These are phyloP conservation scores for Jatropha curcas DNA, from an alignment of 345 rosid species.

Conservation along the genomic window DNA sequence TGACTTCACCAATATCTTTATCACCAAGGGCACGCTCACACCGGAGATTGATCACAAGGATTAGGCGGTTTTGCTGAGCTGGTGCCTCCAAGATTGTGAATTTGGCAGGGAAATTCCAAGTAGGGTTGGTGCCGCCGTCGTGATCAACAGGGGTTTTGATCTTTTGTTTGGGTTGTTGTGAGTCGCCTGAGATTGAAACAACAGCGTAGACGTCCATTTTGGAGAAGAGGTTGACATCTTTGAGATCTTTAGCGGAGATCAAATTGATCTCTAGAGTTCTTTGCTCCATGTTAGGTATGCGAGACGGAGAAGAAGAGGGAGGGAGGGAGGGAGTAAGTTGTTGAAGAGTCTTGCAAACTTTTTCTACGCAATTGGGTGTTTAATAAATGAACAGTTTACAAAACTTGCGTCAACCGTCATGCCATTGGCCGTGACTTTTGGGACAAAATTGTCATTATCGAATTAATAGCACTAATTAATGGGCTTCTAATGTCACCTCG, in stretches of 20 bases:
- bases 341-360: not conserved
- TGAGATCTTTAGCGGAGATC: slow-evolving; percentile 63
- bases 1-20: slow-evolving; percentile 70
- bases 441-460: no score
- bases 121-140: slow-evolving; percentile 54
- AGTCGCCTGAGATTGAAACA: slow-evolving; percentile 57
- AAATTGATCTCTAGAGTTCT: slow-evolving; percentile 62
- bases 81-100: slow-evolving; percentile 49
- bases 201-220: slow-evolving; percentile 85
- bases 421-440: no score
- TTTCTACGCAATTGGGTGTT: not conserved
- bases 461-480: no score
- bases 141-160: slow-evolving; percentile 46
- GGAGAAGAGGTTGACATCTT: slow-evolving; percentile 62
- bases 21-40: slow-evolving; percentile 72
- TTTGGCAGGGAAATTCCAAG: slow-evolving; percentile 66
- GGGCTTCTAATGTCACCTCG: no score
- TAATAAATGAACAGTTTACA: no score
- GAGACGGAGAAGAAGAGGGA: not conserved
- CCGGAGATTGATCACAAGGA: slow-evolving; percentile 54
- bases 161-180: slow-evolving; percentile 31
- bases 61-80: slow-evolving; percentile 51
- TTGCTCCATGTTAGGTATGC: slow-evolving; percentile 42
- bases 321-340: not conserved
- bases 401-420: no score